Percentiles rank a stretch among this genome's conserved stretches.
These are phyloP conservation scores for Trichosanthes cucumerina DNA, from an alignment of 306 rosid genomes.

Conservation along the genomic window DNA sequence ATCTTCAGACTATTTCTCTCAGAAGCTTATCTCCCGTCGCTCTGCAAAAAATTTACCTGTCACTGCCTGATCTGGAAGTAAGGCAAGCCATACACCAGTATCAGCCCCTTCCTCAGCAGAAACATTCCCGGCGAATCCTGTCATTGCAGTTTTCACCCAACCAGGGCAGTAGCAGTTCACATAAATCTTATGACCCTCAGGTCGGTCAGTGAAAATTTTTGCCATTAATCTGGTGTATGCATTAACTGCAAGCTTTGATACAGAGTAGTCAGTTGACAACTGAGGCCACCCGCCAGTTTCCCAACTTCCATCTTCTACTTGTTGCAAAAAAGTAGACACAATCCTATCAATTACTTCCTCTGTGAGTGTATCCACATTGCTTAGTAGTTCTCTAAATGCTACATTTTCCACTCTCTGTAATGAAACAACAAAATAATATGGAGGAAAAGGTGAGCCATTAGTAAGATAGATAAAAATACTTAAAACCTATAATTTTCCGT, in stretches of 20 bases:
- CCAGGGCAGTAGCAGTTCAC: conserved; percentile 86
- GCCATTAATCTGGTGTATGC: conserved; percentile 68
- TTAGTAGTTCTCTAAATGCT: conserved; percentile 45
- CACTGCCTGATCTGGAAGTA: conserved; percentile 67
- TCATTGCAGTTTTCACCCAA: conserved; percentile 89
- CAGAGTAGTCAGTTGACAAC: conserved; percentile 60
- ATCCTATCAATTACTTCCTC: conserved; percentile 51
- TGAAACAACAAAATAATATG: background rate
- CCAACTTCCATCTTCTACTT: conserved; percentile 80
- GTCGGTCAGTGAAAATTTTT: conserved; percentile 33
- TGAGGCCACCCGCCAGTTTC: conserved; percentile 74
- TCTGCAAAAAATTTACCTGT: conserved; percentile 74
- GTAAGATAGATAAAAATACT: background rate
- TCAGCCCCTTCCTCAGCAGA: conserved; percentile 83
- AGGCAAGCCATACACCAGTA: conserved; percentile 86
- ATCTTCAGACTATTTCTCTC: conserved; percentile 3
- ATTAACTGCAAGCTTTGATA: conserved; percentile 81
- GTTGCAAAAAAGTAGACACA: conserved; percentile 41
- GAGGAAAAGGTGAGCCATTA: background rate
- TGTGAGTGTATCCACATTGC: conserved; percentile 34
- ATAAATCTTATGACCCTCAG: conserved; percentile 56
- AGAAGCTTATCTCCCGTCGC: conserved; percentile 69
- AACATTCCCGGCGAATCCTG: conserved; percentile 74
- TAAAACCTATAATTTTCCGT: background rate
- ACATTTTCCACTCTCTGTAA: conserved; percentile 52